These are phyloP conservation scores for Phytophthora macrochlamydospora DNA, from an alignment of 352 stramenopile genomes.

Conservation along the genomic window DNA sequence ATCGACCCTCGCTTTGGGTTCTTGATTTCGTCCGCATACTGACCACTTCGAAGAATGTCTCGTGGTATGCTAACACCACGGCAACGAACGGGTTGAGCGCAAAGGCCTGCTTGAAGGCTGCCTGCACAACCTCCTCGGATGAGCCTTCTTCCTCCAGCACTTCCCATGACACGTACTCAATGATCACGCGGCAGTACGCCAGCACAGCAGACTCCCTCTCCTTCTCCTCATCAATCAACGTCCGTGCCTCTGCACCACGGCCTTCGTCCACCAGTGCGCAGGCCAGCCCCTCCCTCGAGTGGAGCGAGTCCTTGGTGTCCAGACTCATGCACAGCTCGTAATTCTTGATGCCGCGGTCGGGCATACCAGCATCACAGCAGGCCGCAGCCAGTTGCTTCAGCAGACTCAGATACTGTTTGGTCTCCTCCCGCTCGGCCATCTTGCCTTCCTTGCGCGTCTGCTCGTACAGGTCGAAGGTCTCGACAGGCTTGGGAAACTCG, in stretches of 20 bases:
- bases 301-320: conserved; percentile 64
- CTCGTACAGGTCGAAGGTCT: conserved; percentile 81
- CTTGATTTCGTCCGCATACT: conserved; percentile 88
- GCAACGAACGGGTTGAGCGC: conserved; percentile 84
- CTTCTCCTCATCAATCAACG: conserved; percentile 68
- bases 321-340: conserved; percentile 84
- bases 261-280: conserved; percentile 86
- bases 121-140: conserved; percentile 76
- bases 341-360: conserved; percentile 79
- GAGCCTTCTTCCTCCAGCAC: conserved; percentile 84
- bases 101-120: conserved; percentile 73
- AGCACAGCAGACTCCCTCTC: conserved; percentile 65
- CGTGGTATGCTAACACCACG: conserved; percentile 78
- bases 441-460: conserved; percentile 55
- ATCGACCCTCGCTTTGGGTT: conserved; percentile 69
- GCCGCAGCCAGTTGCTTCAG: conserved; percentile 76
- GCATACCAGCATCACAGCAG: conserved; percentile 74
- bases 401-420: conserved; percentile 64
- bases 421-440: conserved; percentile 65
- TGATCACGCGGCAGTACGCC: conserved; percentile 82
- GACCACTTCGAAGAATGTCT: conserved; percentile 81
- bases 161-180: conserved; percentile 90
- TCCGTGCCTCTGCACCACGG: conserved; percentile 69
- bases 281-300: conserved; percentile 69
- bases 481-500: conserved; percentile 71